Percentiles rank a stretch among this genome's conserved stretches.
Evolutionary conservation across 2,329 filamentous ascomycete species (phyloP).

Genomic region (Aspergillus sp.): DNA sequence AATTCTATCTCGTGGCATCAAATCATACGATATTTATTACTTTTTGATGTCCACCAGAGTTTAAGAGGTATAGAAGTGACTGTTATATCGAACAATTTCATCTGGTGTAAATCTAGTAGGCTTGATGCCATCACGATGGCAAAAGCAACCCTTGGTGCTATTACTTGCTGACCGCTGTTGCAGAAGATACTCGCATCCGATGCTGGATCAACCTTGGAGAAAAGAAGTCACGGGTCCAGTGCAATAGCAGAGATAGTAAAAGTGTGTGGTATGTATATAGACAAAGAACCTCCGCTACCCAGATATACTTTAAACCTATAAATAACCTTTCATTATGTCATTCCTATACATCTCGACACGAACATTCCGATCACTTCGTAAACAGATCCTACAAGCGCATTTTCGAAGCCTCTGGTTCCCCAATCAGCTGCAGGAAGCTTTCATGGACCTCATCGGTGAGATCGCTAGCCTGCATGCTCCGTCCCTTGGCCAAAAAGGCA

Average conservation of each 20-base stretch:
- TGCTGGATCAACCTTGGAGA: neutral
- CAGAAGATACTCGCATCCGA: neutral
- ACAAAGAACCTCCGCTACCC: neutral
- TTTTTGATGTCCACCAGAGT: neutral
- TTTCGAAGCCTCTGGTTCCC: conserved; percentile 60
- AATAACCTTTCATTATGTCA: neutral
- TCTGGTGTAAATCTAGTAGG: too few relatives aligned
- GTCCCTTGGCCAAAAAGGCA: conserved; percentile 81
- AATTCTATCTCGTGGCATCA: neutral
- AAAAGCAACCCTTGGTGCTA: neutral
- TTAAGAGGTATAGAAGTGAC: neutral
- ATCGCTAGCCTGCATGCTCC: conserved; percentile 89
- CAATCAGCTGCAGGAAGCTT: conserved; percentile 78
- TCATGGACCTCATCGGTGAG: conserved; percentile 85
- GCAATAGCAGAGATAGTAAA: neutral
- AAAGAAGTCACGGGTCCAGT: neutral
- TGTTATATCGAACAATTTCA: too few relatives aligned
- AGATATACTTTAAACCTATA: neutral
- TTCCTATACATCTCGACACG: neutral
- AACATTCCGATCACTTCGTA: neutral
- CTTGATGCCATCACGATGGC: neutral
- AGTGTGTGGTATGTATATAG: neutral
- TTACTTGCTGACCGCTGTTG: neutral
- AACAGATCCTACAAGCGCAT: conserved; percentile 27
- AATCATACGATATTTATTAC: neutral